Evolutionary conservation across 75 land plant genomes (phyloP), one percentile per base, ranked within the genome.

Genomic region (Gnetum montanum): DNA sequence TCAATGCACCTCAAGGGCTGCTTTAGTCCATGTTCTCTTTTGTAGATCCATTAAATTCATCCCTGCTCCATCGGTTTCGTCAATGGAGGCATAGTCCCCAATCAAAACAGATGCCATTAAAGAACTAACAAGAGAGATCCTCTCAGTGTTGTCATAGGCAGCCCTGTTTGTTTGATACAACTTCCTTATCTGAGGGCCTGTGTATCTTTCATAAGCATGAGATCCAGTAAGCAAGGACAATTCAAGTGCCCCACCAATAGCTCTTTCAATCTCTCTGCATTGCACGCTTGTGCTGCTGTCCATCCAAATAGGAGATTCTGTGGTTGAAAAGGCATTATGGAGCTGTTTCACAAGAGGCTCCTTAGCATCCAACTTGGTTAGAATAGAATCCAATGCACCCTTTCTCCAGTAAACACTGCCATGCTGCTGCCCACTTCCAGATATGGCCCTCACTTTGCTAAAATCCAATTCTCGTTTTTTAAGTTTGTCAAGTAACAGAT

Each of bases 381-480:
- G 58, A 23, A 70, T 59, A 2, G 59, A 41, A 20, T 45, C 46
- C 31, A 59, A 63, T 29, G 78, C 57, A 0, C 83, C 81, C 43
- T 60, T 76, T 55, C 72, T 86, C 96, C 96, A 94, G 54, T 89
- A 94, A 6, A 94, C 85, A 65, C 96, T 94, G 8, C 96, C 99
- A 62, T 94, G 99, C 56, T 94, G 96, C 53, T 94, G 99, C 24
- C 81, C 99, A 72, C 99, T 94, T n/a, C 96, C 96, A 25, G 96
- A 94, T 27, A 94, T 54, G 26, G 91, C 96, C 18, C 19, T 56
- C 6, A 94, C 69, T 46, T 70, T 90, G 11, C 69, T 74, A 59
- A 85, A 86, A 48, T 87, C 83, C 43, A 95, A 68, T 6, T 54
- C 63, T 12, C 70, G 49, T 60, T 69, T 71, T 19, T 55, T 49